Conservation (phyloP, 2,329 filamentous ascomycete genomes). For the Scleromitrula shiraiana region DNA sequence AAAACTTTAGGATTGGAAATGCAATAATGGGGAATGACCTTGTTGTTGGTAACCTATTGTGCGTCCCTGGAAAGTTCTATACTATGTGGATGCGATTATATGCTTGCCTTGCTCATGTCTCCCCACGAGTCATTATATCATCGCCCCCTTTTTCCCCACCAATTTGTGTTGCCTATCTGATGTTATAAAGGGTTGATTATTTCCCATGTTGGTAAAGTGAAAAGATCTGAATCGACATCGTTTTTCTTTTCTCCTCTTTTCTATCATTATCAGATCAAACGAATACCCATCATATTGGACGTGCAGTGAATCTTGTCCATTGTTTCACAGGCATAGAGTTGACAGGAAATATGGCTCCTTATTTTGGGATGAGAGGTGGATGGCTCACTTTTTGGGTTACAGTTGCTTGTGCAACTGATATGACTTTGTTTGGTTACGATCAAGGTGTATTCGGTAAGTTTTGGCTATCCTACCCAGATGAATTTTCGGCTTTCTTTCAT, state of each 20-base stretch:
- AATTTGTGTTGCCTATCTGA: not conserved
- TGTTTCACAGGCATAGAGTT: not conserved
- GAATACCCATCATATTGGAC: not conserved
- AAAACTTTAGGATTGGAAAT: too few relatives aligned
- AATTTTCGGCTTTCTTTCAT: not conserved
- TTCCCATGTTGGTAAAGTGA: not conserved
- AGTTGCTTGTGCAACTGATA: conserved; percentile 40
- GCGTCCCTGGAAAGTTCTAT: too few relatives aligned
- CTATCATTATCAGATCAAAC: not conserved
- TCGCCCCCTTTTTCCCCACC: not conserved
- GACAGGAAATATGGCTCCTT: conserved; percentile 20
- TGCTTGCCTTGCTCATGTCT: too few relatives aligned
- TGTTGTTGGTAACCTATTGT: too few relatives aligned
- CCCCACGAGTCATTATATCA: not conserved
- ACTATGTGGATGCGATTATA: too few relatives aligned
- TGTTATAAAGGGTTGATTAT: not conserved
- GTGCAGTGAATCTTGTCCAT: not conserved
- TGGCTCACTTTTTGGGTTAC: conserved; percentile 51
- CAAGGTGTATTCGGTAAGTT: conserved; percentile 37
- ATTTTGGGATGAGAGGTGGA: conserved; percentile 45
- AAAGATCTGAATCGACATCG: too few relatives aligned
- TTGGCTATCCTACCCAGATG: too few relatives aligned
- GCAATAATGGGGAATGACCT: too few relatives aligned
- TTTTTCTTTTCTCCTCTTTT: too few relatives aligned
- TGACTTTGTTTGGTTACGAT: conserved; percentile 37